Evolutionary conservation across 805 yeast genomes (phyloP), one percentile per base, ranked within the genome.

Genomic region (Candida xiaguanensis): DNA sequence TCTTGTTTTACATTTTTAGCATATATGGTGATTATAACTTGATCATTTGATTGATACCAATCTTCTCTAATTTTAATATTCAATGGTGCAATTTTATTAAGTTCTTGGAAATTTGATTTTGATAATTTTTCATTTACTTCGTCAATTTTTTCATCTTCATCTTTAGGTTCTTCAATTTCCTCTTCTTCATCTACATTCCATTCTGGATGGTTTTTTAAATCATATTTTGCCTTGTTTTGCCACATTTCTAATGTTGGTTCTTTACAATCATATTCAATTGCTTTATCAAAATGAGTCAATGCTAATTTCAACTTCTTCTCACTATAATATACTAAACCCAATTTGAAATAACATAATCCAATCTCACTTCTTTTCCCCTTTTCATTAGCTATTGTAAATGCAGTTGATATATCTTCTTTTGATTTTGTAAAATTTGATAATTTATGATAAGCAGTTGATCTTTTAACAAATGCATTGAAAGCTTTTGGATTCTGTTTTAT

Each of bases 21-120:
- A 52, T 82, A 91, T 5, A 91, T 61, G 2, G 91, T 78, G 20
- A 90, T 66, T 1, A 81, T 79, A 11, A 89, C 76, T 3, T 58
- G 55, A 1, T 63, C 63, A 8, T 63, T 51, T 12, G 80, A 71
- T 58, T 93, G 96, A 61, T 80, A 91, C 65, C 74, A 69, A 42
- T 68, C 70, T 22, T 62, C 72, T 34, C 67, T 52, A 38, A 58
- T 55, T 42, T 67, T 67, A 29, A 49, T 40, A 36, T 58, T 61
- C 33, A 68, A 45, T 2, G 74, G 73, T 0, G 72, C 72, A 15
- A 56, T 65, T 38, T 62, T 52, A 47, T 65, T 64, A 44, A 65
- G 58, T n/a, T 53, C 56, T 19, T 53, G 62, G 14, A 63, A 34
- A 24, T 53, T 55, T 2, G 68, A 55, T 7, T 8, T 36, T 4